A percentile compares a stretch with the other conserved stretches of the same genome.
Conservation (phyloP, 2,329 filamentous ascomycete species). For the Stromatinia cepivora region DNA sequence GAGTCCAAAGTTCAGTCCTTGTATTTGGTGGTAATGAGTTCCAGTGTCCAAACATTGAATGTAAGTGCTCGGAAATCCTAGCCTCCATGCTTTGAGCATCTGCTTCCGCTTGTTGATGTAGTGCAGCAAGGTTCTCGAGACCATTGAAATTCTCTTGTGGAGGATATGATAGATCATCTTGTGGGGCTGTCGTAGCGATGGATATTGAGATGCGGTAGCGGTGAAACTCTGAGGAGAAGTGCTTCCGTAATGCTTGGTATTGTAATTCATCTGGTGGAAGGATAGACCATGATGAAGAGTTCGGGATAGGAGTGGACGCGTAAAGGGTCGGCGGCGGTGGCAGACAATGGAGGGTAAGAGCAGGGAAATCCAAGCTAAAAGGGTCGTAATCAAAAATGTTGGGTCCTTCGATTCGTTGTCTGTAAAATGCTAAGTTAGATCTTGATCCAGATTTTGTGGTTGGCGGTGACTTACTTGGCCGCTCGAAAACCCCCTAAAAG, state of each 20-base stretch:
- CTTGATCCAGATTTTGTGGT: background rate
- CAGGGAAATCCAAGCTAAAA: conserved; percentile 80
- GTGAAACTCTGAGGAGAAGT: conserved; percentile 66
- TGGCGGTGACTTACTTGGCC: conserved; percentile 63
- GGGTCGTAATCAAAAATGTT: conserved; percentile 79
- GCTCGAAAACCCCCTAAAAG: conserved; percentile 78
- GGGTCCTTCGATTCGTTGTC: conserved; percentile 57
- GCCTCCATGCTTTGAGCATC: conserved; percentile 56
- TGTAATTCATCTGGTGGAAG: conserved; percentile 72
- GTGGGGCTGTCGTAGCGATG: conserved; percentile 50
- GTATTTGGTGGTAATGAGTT: conserved; percentile 58
- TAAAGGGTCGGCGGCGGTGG: conserved; percentile 80
- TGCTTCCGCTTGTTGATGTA: conserved; percentile 41
- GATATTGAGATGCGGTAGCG: conserved; percentile 60
- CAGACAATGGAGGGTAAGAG: conserved; percentile 78
- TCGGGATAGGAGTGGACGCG: conserved; percentile 72
- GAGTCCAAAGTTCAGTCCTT: conserved; percentile 59
- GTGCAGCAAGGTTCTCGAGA: conserved; percentile 43
- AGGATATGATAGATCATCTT: conserved; percentile 51
- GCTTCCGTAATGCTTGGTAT: conserved; percentile 67
- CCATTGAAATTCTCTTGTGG: conserved; percentile 42
- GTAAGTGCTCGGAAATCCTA: conserved; percentile 71
- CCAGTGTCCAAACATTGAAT: conserved; percentile 79
- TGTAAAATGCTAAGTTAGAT: conserved; percentile 36
- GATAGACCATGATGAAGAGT: conserved; percentile 78